Percentiles rank a stretch among this genome's conserved stretches.
phyloP scores from a whole-genome alignment of 2,329 filamentous ascomycete species.

The Fusarium redolens region DNA sequence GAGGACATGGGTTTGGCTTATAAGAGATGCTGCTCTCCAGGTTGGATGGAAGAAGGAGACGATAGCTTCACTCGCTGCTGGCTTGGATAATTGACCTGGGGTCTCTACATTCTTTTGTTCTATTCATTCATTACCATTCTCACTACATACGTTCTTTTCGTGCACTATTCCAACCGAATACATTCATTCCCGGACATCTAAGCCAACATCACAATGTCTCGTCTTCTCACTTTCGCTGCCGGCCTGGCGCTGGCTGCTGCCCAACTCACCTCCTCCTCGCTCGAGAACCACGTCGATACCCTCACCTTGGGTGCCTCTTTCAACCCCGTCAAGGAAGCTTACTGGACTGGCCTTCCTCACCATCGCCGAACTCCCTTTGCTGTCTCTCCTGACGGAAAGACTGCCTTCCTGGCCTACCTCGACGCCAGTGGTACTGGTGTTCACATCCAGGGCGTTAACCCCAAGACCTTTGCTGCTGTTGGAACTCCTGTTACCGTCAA shows the following conservation, averaged over 20 bases:
- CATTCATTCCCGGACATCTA: conserved; percentile 14
- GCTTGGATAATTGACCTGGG: conserved; percentile 38
- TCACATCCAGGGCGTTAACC: conserved; percentile 67
- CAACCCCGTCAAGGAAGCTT: conserved; percentile 67
- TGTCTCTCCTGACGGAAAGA: conserved; percentile 69
- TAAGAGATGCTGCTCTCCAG: conserved; percentile 27
- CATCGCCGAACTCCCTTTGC: conserved; percentile 72
- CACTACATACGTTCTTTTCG: conserved; percentile 28
- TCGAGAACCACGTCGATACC: conserved; percentile 52
- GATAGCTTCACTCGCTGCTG: conserved; percentile 33
- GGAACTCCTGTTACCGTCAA: conserved; percentile 63
- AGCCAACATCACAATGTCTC: conserved; percentile 34
- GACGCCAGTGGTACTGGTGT: conserved; percentile 66
- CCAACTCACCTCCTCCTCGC: conserved; percentile 41
- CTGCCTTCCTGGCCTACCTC: conserved; percentile 70
- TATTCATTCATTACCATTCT: conserved; percentile 37
- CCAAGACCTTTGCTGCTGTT: conserved; percentile 63
- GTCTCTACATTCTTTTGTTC: conserved; percentile 43
- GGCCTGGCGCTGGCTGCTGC: conserved; percentile 45
- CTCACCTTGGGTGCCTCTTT: conserved; percentile 63
- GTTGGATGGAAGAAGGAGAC: not conserved
- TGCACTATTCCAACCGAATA: not conserved
- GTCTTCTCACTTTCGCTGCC: conserved; percentile 41
- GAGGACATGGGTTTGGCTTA: conserved; percentile 8
- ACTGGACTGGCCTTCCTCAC: conserved; percentile 71